Percentiles rank a stretch among this genome's conserved stretches.
Conservation (phyloP, 1,284 basidiomycete species). For the Caloboletus firmus region DNA sequence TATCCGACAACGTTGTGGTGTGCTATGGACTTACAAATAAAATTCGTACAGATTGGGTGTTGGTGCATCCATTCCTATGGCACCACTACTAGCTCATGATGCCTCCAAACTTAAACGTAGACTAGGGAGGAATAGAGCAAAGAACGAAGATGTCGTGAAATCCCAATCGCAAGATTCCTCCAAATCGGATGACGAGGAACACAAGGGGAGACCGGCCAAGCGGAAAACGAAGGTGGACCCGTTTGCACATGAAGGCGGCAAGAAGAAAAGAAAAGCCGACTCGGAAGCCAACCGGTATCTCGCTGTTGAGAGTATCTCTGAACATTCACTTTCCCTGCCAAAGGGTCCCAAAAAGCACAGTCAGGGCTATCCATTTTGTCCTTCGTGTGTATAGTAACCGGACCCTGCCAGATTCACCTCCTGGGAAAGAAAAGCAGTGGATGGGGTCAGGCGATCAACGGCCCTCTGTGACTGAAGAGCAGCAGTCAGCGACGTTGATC, state of each 20-base stretch:
- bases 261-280: conserved; percentile 28
- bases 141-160: conserved; percentile 45
- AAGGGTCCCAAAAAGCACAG: conserved; percentile 6
- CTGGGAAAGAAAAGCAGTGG: conserved; percentile 5
- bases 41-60: conserved; percentile 58
- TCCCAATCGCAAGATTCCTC: conserved; percentile 30
- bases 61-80: conserved; percentile 57
- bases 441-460: background rate
- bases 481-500: background rate
- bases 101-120: conserved; percentile 55
- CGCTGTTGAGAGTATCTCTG: background rate
- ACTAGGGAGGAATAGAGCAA: conserved; percentile 50
- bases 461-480: background rate
- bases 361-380: conserved; percentile 10
- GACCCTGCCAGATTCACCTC: conserved; percentile 3
- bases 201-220: conserved; percentile 55
- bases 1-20: conserved; percentile 31
- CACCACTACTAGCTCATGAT: conserved; percentile 43
- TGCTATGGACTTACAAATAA: conserved; percentile 8
- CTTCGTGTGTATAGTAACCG: conserved; percentile 6
- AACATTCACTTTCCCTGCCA: background rate
- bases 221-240: conserved; percentile 60
- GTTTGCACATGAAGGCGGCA: conserved; percentile 47
- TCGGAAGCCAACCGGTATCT: background rate
- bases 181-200: conserved; percentile 50